Conservation (phyloP, 2,329 filamentous ascomycete genomes). For the Scytalidium sp. region DNA sequence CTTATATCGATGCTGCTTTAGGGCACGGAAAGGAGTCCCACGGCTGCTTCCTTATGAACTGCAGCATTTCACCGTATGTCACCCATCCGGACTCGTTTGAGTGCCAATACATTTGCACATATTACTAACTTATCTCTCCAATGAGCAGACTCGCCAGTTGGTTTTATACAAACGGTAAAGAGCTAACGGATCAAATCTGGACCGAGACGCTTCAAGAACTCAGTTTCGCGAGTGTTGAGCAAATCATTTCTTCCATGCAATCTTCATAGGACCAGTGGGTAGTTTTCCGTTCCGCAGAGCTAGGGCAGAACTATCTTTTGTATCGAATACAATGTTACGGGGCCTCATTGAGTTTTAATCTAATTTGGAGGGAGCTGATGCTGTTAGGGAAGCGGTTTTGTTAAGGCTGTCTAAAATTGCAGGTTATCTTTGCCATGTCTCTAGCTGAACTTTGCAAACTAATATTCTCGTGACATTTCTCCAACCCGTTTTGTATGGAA, state of each 20-base stretch:
- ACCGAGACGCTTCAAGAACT: conserved; percentile 34
- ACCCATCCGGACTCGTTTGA: neutral
- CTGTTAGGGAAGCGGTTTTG: too few relatives aligned
- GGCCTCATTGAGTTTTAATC: too few relatives aligned
- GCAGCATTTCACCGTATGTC: neutral
- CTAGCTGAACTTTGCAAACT: too few relatives aligned
- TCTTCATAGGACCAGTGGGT: neutral
- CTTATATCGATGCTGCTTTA: conserved; percentile 43
- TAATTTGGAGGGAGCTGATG: too few relatives aligned
- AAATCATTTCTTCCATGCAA: conserved; percentile 6
- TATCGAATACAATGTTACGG: too few relatives aligned
- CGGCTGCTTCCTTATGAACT: conserved; percentile 41
- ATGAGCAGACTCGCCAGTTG: conserved; percentile 26
- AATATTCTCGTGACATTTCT: too few relatives aligned
- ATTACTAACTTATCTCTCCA: neutral
- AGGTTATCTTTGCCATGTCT: too few relatives aligned
- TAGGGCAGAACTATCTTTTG: too few relatives aligned
- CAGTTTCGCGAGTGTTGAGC: conserved; percentile 25
- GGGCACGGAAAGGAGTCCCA: conserved; percentile 47
- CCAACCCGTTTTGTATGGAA: too few relatives aligned
- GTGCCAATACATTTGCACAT: neutral
- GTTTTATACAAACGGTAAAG: conserved; percentile 33
- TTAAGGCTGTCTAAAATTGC: too few relatives aligned
- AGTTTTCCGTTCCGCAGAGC: too few relatives aligned
- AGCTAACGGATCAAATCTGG: conserved; percentile 35